Percentiles rank a stretch among this genome's conserved stretches.
phyloP scores from a whole-genome alignment of 208 protist species.

The Plasmodiophora brassicae region DNA sequence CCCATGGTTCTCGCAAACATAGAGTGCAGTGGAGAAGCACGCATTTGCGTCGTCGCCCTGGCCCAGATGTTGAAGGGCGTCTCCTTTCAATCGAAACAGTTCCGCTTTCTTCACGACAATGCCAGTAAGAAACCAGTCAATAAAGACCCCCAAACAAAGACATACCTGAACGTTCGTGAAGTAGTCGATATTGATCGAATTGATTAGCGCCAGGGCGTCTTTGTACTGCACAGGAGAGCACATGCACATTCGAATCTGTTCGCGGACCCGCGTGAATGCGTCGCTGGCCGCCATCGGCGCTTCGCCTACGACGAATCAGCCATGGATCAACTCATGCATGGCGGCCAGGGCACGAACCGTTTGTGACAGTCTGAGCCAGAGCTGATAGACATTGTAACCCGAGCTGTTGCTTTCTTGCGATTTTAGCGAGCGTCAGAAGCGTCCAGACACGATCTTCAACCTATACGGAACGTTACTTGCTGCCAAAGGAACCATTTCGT shows the following conservation, averaged over 20 bases:
- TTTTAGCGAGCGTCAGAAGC: slow-evolving; percentile 44
- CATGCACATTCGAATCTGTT: slow-evolving; percentile 47
- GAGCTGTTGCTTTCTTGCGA: slow-evolving; percentile 45
- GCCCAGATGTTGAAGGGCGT: slow-evolving; percentile 48
- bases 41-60: slow-evolving; percentile 42
- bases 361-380: background rate
- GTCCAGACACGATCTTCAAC: slow-evolving; percentile 46
- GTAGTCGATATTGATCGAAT: slow-evolving; percentile 45
- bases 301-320: background rate
- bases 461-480: background rate
- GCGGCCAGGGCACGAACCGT: background rate
- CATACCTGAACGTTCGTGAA: slow-evolving; percentile 38
- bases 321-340: background rate
- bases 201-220: slow-evolving; percentile 44
- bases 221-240: slow-evolving; percentile 37
- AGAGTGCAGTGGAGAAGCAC: slow-evolving; percentile 41
- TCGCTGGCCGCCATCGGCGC: slow-evolving; percentile 32
- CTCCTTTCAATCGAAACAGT: slow-evolving; percentile 43
- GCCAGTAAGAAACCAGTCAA: background rate
- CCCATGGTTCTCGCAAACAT: slow-evolving; percentile 32
- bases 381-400: background rate
- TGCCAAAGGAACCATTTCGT: no score
- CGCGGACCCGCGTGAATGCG: slow-evolving; percentile 49
- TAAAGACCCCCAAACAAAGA: background rate
- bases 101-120: slow-evolving; percentile 40